Base-by-base conservation (phyloP, 768 basidiomycete species). In the Amanita jacksonii region DNA sequence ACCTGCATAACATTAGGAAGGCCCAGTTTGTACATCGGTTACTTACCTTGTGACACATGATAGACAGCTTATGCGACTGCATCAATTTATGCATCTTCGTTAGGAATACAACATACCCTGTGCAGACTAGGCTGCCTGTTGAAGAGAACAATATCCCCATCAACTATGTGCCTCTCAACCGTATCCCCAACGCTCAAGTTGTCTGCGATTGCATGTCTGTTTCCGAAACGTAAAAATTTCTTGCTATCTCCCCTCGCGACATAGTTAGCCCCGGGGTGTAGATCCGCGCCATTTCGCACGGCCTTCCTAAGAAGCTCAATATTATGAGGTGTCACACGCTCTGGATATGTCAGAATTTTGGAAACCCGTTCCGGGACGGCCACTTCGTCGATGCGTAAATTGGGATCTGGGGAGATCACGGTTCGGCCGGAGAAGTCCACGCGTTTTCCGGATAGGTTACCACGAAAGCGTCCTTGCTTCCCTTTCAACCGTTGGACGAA, bases 381-480 rank as follows among this genome's bases (percentile, higher is more conserved):
- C 8, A 99, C 92, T 66, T 99, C 94, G 60, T 99, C 96, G 56
- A 99, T 96, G 40, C 90, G 82, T 51, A 99, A 67, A 58, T 98
- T 99, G n/a, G 96, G 96, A 62, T 99, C 96, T 1, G 96, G 96
- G 1, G 92, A 94, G 57, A 99, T 99, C 61, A 99, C 96, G 5
- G 96, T 99, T 54, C 96, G 85, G 4, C 81, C 94, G 0, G 93
- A 97, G 59, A 98, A 98, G 60, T 99, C 96, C 51, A 99, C 96
- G 61, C 96, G 91, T 63, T 99, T 99, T 50, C 96, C 96, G 0
- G 93, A 97, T 6, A 99, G 72, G 58, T 99, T 99, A 16, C 96
- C 96, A 59, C 96, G 77, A 66, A 99, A 98, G 37, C 96, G 92
- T 54, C 96, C 96, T 60, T 98, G 94, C 59, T 99, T 99, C 28